Conservation (phyloP, 140 eudicot species). For the Cichorium intybus region DNA sequence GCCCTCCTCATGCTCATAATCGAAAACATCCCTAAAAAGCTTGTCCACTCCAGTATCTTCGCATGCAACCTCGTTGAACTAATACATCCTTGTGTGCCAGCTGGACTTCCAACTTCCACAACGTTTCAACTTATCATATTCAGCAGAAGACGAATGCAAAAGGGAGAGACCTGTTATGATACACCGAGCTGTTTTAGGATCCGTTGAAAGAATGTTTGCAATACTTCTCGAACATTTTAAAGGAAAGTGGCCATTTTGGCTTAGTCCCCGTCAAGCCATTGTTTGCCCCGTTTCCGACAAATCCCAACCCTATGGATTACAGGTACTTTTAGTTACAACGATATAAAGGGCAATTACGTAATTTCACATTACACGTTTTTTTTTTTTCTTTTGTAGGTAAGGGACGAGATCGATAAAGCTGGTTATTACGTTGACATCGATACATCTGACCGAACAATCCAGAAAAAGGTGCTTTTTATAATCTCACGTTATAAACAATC, state of each 20-base stretch:
- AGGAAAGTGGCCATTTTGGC: conserved; percentile 99
- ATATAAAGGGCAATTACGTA: too few species aligned
- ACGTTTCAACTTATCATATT: conserved; percentile 73
- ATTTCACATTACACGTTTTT: not conserved
- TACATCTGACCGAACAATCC: conserved; percentile 63
- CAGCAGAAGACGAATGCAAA: conserved; percentile 88
- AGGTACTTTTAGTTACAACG: conserved; percentile 57
- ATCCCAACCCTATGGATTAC: conserved; percentile 66
- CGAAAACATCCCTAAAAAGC: not conserved
- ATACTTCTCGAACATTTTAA: conserved; percentile 88
- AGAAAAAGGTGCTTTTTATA: conserved; percentile 72
- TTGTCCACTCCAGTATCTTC: too few species aligned
- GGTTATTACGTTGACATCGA: conserved; percentile 86
- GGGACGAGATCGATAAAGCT: conserved; percentile 63
- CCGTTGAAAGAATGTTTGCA: conserved; percentile 94
- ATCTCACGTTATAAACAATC: too few species aligned
- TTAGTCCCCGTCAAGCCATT: conserved; percentile 93
- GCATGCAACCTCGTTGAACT: too few species aligned
- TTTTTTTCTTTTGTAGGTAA: conserved; percentile 40
- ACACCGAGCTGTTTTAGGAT: conserved; percentile 90
- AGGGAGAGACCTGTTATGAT: conserved; percentile 95
- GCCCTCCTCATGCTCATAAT: conserved; percentile 30
- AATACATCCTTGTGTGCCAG: conserved; percentile 32
- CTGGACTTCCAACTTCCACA: conserved; percentile 90
- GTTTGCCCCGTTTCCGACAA: conserved; percentile 93